phyloP scores from a whole-genome alignment of 768 basidiomycete species.

The Auricularia cornea region DNA sequence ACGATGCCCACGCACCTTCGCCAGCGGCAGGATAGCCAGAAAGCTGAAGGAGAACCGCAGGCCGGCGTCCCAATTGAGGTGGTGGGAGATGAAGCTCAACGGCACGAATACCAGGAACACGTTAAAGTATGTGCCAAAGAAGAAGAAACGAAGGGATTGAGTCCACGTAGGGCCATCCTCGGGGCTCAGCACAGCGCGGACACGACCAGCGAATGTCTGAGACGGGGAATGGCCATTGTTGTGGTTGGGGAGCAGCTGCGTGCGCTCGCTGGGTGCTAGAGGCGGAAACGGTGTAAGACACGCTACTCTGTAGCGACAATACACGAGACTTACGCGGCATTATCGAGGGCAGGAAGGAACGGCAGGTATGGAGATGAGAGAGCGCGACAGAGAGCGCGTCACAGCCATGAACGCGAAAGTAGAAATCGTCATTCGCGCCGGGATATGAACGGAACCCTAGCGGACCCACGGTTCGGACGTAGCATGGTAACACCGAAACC shows the following conservation, averaged over 20 bases:
- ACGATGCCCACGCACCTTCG: conserved; percentile 46
- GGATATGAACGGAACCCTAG: neutral
- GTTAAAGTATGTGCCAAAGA: conserved; percentile 65
- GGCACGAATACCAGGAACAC: conserved; percentile 75
- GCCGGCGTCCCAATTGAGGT: conserved; percentile 65
- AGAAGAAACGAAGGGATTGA: conserved; percentile 48
- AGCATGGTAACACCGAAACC: neutral
- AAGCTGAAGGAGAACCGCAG: conserved; percentile 71
- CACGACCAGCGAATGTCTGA: conserved; percentile 25
- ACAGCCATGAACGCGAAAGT: neutral
- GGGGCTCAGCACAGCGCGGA: conserved; percentile 21
- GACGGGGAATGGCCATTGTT: conserved; percentile 14
- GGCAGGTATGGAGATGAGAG: conserved; percentile 3
- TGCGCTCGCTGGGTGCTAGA: conserved; percentile 30
- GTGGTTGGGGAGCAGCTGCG: conserved; percentile 42
- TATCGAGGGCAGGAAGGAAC: conserved; percentile 1
- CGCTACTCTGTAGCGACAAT: neutral
- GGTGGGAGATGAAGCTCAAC: conserved; percentile 55
- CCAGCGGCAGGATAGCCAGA: conserved; percentile 78
- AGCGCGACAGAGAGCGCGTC: conserved; percentile 4
- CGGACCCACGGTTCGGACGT: neutral
- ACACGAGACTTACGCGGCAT: neutral
- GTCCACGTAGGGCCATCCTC: conserved; percentile 58
- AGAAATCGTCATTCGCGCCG: neutral
- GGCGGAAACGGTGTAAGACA: neutral